Evolutionary conservation across 306 rosid species (phyloP), one percentile per base, ranked within the genome.

Genomic region (Cicer bijugum): DNA sequence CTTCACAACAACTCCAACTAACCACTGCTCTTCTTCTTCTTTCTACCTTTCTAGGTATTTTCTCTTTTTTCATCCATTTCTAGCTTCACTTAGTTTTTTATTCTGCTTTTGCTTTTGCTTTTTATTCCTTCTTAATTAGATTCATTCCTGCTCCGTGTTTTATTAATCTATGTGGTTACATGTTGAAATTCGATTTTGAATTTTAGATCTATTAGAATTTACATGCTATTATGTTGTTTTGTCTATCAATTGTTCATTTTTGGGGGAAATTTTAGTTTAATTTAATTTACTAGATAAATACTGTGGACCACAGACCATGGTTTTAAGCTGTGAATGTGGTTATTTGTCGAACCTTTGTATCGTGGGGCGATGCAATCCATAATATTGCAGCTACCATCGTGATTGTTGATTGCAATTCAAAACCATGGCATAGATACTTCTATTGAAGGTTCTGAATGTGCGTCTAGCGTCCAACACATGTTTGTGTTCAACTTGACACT

Each of bases 141-240:
- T 61, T 7, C 6, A 2, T 55, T 40, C 53, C 5, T 17, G 53
- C 46, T 5, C 70, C 9, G 14, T 14, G 10, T 46, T 5, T 61
- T 19, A 12, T 37, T 19, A 45, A 9, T 60, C 48, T 2, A 6
- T 53, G 35, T 5, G 0, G 5, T 78, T 40, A 56, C 44, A 12
- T 6, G 12, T 53, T 19, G 33, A 48, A 53, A 53, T 55, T 62
- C 4, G 20, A 42, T 23, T 33, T 74, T 3, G 15, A 37, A 5
- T 55, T 59, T 57, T 64, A 80, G 87, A 84, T 84, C 82, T 77
- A 15, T 68, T 43, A 5, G 9, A 39, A 33, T 62, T 58, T 42
- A 0, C 11, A 23, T 66, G 50, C 12, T 79, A 14, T n/a, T 50
- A 11, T 2, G 17, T 8, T n/a, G 35, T 28, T 7, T 57, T n/a